A percentile compares a stretch with the other conserved stretches of the same genome.
Conservation (phyloP, 805 yeast genomes). For the Candida coleopterorum region DNA sequence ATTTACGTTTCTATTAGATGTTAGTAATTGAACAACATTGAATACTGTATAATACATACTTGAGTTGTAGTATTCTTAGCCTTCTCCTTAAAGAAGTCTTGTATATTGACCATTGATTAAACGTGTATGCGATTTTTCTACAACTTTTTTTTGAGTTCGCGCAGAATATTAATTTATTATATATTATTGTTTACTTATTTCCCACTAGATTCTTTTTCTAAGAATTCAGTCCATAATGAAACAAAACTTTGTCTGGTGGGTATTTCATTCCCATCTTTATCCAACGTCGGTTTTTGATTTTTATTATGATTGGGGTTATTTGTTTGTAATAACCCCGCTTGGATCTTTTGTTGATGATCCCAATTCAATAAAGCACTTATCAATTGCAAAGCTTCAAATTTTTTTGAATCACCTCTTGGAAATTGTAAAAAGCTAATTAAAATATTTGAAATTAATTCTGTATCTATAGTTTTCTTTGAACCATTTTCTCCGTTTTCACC, state of each 20-base stretch:
- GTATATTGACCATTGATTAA: not conserved
- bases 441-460: slow-evolving; percentile 82
- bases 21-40: slow-evolving; percentile 3
- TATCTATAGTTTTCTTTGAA: slow-evolving; percentile 69
- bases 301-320: slow-evolving; percentile 7
- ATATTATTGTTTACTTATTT: slow-evolving; percentile 1
- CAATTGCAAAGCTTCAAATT: slow-evolving; percentile 85
- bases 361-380: slow-evolving; percentile 80
- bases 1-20: slow-evolving; percentile 9
- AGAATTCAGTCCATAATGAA: slow-evolving; percentile 72
- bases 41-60: not conserved
- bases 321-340: slow-evolving; percentile 62
- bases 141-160: not conserved
- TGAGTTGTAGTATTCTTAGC: not conserved
- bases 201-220: slow-evolving; percentile 59
- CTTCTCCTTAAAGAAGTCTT: not conserved
- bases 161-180: not conserved
- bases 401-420: slow-evolving; percentile 91
- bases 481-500: too few relatives aligned
- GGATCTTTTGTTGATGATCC: slow-evolving; percentile 75
- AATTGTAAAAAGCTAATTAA: slow-evolving; percentile 78
- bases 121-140: not conserved
- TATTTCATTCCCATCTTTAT: slow-evolving; percentile 14
- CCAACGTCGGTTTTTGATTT: slow-evolving; percentile 8
- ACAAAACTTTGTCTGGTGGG: slow-evolving; percentile 52